phyloP scores from a whole-genome alignment of 225 moss, liverwort and hornwort species.

The Straminergon stramineum region DNA sequence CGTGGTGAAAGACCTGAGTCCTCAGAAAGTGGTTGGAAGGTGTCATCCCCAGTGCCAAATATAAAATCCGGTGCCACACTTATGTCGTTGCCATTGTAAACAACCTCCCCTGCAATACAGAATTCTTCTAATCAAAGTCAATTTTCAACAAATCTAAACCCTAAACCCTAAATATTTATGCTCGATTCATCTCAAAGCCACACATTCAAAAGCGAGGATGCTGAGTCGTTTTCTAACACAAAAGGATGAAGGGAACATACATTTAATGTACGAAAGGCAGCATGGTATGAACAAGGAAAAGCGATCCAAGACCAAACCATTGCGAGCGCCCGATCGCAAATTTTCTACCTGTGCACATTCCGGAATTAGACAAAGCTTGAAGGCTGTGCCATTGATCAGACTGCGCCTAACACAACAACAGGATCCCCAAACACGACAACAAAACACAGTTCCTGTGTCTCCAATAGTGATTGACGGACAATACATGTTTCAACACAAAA shows the following conservation, averaged over 20 bases:
- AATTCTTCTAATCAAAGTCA: neutral
- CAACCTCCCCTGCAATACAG: constrained; percentile 68
- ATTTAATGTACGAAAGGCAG: constrained; percentile 74
- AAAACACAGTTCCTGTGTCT: neutral
- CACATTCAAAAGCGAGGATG: neutral
- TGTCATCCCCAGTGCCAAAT: constrained; percentile 67
- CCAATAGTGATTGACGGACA: neutral
- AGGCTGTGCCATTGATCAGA: neutral
- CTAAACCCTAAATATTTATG: neutral
- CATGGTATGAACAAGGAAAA: constrained; percentile 71
- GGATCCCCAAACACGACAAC: neutral
- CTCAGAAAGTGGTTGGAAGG: constrained; percentile 75
- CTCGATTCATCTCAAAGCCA: neutral
- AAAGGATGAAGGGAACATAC: constrained; percentile 26
- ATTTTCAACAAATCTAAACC: neutral
- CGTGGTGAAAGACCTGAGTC: constrained; percentile 46
- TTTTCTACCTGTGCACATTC: constrained; percentile 61
- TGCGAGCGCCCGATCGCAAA: constrained; percentile 59
- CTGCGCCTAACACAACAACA: neutral
- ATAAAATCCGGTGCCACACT: constrained; percentile 79
- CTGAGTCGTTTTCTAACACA: neutral
- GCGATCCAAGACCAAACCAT: constrained; percentile 56
- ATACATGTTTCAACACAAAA: neutral
- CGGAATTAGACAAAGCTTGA: neutral
- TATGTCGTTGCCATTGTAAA: constrained; percentile 61